phyloP scores from a whole-genome alignment of 345 rosid genomes.

The Nasturtium officinale region DNA sequence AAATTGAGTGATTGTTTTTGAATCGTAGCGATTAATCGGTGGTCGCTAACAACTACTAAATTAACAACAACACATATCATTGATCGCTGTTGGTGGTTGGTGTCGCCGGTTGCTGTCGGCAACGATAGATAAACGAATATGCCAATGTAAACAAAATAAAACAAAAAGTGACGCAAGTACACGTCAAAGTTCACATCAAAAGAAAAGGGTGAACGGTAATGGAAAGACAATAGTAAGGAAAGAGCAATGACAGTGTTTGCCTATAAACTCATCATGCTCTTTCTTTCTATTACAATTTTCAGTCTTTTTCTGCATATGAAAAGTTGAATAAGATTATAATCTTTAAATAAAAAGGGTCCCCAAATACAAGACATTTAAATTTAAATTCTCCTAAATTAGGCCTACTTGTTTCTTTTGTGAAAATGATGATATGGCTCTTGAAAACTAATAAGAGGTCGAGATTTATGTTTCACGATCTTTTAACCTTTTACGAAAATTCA shows the following conservation, averaged over 20 bases:
- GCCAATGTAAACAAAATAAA: neutral
- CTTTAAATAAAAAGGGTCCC: neutral
- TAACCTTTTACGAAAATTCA: slow-evolving; percentile 1
- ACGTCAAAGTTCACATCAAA: slow-evolving; percentile 28
- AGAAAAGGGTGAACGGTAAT: slow-evolving; percentile 4
- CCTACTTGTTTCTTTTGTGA: neutral
- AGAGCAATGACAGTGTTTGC: slow-evolving; percentile 35
- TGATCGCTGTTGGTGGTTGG: too few species aligned
- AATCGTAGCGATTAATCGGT: too few species aligned
- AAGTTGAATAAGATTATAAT: neutral
- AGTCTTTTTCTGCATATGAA: slow-evolving; percentile 33
- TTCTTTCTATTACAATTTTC: slow-evolving; percentile 29
- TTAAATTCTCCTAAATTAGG: slow-evolving; percentile 10
- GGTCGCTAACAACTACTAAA: too few species aligned
- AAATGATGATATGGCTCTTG: neutral
- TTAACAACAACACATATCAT: too few species aligned
- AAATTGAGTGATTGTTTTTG: too few species aligned
- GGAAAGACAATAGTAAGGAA: slow-evolving; percentile 31
- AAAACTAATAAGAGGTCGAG: neutral
- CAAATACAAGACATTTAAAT: neutral
- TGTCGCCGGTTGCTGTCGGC: too few species aligned
- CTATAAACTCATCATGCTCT: slow-evolving; percentile 22
- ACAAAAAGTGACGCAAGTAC: neutral
- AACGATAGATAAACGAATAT: too few species aligned
- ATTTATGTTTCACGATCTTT: slow-evolving; percentile 13